Conservation (phyloP, 2,329 filamentous ascomycete species). For the Clarireedia sp. region DNA sequence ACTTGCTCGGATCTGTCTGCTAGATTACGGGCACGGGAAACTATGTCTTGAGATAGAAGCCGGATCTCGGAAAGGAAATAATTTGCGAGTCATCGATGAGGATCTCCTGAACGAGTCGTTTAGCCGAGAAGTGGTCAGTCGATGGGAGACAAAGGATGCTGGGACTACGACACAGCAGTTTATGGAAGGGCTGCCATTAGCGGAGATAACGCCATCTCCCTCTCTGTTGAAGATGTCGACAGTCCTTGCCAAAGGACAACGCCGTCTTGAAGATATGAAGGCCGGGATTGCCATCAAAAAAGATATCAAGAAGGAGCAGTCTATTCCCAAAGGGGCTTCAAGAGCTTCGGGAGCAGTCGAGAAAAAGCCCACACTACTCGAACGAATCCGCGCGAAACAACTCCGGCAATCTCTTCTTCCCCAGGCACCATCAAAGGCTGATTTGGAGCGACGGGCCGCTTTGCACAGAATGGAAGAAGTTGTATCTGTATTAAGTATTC, state of each 20-base stretch:
- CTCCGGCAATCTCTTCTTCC: constrained; percentile 39
- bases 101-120: constrained; percentile 47
- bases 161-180: constrained; percentile 33
- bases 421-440: constrained; percentile 41
- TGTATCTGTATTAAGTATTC: constrained; percentile 57
- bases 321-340: constrained; percentile 7
- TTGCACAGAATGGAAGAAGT: constrained; percentile 63
- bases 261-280: constrained; percentile 61
- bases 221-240: constrained; percentile 47
- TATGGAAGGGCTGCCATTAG: constrained; percentile 47
- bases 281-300: constrained; percentile 48
- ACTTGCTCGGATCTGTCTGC: constrained; percentile 32
- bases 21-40: constrained; percentile 46
- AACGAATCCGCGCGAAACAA: constrained; percentile 68
- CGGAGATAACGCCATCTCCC: constrained; percentile 43
- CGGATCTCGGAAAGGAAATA: constrained; percentile 18
- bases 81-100: constrained; percentile 39
- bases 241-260: constrained; percentile 57
- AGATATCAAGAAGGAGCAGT: constrained; percentile 34
- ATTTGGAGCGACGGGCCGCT: constrained; percentile 55
- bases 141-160: constrained; percentile 33
- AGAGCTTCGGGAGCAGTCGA: constrained; percentile 18
- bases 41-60: constrained; percentile 49
- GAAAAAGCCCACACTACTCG: constrained; percentile 59
- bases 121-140: constrained; percentile 39